Evolutionary conservation across 805 yeast genomes (phyloP).

Genomic region (Tetrapisispora pingtungensis): DNA sequence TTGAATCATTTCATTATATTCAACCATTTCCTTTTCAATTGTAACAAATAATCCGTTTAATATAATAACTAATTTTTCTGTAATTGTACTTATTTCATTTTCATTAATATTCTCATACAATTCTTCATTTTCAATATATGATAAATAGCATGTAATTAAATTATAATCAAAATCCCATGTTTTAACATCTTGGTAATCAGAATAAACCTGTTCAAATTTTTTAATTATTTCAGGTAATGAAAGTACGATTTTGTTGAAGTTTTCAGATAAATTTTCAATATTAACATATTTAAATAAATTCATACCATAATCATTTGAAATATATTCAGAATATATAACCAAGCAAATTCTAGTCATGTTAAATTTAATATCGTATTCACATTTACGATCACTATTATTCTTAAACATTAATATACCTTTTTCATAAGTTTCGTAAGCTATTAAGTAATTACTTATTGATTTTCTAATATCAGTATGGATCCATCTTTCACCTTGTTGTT

Average conservation of each 20-base stretch:
- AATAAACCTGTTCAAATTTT: constrained; percentile 15
- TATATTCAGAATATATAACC: constrained; percentile 23
- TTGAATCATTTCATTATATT: background rate
- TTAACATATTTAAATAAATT: constrained; percentile 23
- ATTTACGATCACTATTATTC: constrained; percentile 6
- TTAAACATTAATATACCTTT: constrained; percentile 22
- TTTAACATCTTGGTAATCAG: constrained; percentile 7
- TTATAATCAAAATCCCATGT: constrained; percentile 29
- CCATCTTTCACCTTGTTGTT: constrained; percentile 32
- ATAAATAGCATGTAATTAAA: constrained; percentile 19
- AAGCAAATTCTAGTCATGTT: constrained; percentile 25
- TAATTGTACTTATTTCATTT: background rate
- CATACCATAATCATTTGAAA: constrained; percentile 23
- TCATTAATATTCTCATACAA: background rate
- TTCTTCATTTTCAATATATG: background rate
- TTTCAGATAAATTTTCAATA: constrained; percentile 14
- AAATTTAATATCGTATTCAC: constrained; percentile 22
- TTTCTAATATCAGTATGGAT: constrained; percentile 26
- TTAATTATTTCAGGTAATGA: constrained; percentile 13
- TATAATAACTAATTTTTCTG: background rate
- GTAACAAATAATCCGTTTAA: background rate
- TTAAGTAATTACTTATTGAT: constrained; percentile 19
- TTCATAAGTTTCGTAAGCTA: constrained; percentile 24
- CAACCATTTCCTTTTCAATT: background rate
- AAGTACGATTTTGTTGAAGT: constrained; percentile 8